These are phyloP conservation scores for Colletotrichum tofieldiae DNA, from an alignment of 2,329 filamentous ascomycete species.

Conservation along the genomic window DNA sequence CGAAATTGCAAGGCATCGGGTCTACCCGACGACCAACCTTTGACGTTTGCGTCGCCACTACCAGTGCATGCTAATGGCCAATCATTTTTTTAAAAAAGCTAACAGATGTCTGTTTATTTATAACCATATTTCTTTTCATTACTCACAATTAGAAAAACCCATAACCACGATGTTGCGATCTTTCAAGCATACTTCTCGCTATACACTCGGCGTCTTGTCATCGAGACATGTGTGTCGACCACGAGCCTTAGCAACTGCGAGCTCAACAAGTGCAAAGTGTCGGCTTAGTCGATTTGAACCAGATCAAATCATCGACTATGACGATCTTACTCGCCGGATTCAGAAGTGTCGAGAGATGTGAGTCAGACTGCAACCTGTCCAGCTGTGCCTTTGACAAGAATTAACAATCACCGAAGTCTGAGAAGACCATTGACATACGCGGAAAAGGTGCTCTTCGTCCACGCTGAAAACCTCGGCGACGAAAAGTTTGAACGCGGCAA, in stretches of 20 bases:
- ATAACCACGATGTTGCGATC: too few relatives aligned
- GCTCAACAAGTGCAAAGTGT: not conserved
- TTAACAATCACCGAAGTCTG: too few relatives aligned
- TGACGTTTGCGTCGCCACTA: too few relatives aligned
- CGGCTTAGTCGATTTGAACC: conserved; percentile 11
- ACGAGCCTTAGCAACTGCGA: conserved; percentile 9
- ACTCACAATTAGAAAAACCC: too few relatives aligned
- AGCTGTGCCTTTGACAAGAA: too few relatives aligned
- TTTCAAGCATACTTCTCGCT: not conserved
- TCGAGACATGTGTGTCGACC: not conserved
- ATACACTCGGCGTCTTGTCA: not conserved
- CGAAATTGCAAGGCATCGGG: not conserved
- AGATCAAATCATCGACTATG: conserved; percentile 8
- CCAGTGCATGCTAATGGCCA: too few relatives aligned
- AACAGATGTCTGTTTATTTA: too few relatives aligned
- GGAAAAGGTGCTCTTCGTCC: conserved; percentile 32
- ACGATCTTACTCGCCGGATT: not conserved
- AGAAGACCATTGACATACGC: conserved; percentile 35
- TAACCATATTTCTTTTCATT: too few relatives aligned
- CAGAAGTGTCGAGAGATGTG: conserved; percentile 1
- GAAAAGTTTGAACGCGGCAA: conserved; percentile 21
- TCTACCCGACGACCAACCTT: too few relatives aligned
- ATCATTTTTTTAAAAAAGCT: too few relatives aligned
- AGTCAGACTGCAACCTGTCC: not conserved
- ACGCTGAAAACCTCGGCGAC: conserved; percentile 19